These are phyloP conservation scores for Avena sativa DNA, from an alignment of 176 grass and related monocot genomes.

Conservation along the genomic window DNA sequence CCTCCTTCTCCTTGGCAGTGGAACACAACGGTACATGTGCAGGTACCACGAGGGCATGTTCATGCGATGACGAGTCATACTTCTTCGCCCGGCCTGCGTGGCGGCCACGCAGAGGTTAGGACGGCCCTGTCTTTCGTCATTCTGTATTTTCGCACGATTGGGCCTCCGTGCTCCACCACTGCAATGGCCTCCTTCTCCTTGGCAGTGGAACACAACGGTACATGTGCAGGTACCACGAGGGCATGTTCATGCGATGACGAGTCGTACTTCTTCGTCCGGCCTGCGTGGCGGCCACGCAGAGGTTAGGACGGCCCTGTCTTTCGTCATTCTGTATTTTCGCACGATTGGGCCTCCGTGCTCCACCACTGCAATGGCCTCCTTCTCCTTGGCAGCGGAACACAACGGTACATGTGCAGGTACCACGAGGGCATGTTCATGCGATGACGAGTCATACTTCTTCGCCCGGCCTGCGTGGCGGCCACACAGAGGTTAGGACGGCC, in stretches of 20 bases:
- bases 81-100: neutral
- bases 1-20: neutral
- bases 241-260: neutral
- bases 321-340: neutral
- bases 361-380: neutral
- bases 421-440: neutral
- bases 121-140: neutral
- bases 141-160: neutral
- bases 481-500: neutral
- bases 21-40: neutral
- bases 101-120: neutral
- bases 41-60: neutral
- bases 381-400: neutral
- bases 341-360: neutral
- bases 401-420: neutral
- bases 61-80: neutral
- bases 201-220: neutral
- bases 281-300: rapidly evolving
- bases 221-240: neutral
- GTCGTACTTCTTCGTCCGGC: neutral
- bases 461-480: neutral
- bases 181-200: neutral
- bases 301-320: neutral
- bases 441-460: neutral
- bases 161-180: neutral